Base-by-base conservation (phyloP, 345 rosid species). In the Crucihimalaya himalaica region DNA sequence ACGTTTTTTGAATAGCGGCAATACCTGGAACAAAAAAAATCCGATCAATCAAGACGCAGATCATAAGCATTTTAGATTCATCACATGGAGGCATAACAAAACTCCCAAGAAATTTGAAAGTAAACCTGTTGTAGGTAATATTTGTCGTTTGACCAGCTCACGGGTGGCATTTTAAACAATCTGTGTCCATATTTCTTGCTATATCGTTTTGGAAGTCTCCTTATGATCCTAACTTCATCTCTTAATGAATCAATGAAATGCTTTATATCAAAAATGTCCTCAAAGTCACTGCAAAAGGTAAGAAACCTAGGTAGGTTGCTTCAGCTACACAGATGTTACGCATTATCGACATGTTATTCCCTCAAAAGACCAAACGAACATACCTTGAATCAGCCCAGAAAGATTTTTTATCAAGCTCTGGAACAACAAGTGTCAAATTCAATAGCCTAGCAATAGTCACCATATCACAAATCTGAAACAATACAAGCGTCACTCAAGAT, bases 301-400 rank as follows among this genome's bases (percentile, higher is more conserved):
- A 21, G 51, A 76, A 81, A 56, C 28, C 19, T 5, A 18, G 10
- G n/a, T 5, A 18, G 13, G 35, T n/a, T 66, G 42, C 34, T 59
- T 75, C 20, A 59, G 27, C 43, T 61, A 55, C n/a, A 47, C 25
- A 71, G 1, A 19, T 28, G 6, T 6, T 13, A 5, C 16, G 2
- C 2, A 40, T 40, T 13, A 21, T 34, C 31, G 21, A 31, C 45
- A 70, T 43, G 2, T 0, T 5, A 45, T 45, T 45, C 10, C 50
- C 9, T 31, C 6, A 16, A 56, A 55, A 55, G 8, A 3, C 2
- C 5, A 57, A 35, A 61, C 1, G 45, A 21, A 69, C 48, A 72
- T 56, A 90, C 98, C 98, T 94, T 61, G 89, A 84, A 82, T 94
- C 98, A 60, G 97, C 92, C 98, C 98, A 94, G 69, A 94, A 94